Conservation (phyloP, 768 basidiomycete species). For the Tulasnella sp. region DNA sequence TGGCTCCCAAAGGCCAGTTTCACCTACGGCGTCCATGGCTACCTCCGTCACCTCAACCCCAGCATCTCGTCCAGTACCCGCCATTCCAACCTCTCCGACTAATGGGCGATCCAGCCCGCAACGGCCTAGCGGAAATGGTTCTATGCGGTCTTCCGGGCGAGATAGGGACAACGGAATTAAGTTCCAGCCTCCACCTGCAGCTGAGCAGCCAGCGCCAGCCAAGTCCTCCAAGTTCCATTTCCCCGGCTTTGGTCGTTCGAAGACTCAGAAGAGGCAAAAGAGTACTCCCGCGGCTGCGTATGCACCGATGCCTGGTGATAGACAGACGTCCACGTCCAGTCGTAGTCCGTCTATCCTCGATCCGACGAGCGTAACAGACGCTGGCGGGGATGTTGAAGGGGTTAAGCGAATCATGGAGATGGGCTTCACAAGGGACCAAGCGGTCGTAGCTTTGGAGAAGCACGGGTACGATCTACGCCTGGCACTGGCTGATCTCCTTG, state of each 20-base stretch:
- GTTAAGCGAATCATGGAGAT: constrained; percentile 75
- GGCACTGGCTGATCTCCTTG: constrained; percentile 13
- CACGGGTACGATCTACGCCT: constrained; percentile 72
- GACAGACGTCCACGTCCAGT: neutral
- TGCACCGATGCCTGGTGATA: neutral
- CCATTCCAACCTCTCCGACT: too few species aligned
- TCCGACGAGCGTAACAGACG: neutral
- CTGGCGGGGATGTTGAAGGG: constrained; percentile 61
- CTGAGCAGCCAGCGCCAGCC: constrained; percentile 7
- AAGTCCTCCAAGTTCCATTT: constrained; percentile 14
- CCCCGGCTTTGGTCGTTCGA: constrained; percentile 11
- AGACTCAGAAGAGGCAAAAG: constrained; percentile 37
- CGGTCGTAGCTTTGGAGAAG: constrained; percentile 74
- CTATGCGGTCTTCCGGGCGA: neutral
- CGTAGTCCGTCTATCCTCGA: neutral
- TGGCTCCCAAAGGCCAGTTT: too few species aligned
- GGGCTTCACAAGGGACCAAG: constrained; percentile 81
- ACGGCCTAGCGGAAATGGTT: too few species aligned
- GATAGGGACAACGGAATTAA: neutral
- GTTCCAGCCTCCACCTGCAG: neutral
- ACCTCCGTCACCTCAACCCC: too few species aligned
- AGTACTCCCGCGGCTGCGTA: constrained; percentile 13
- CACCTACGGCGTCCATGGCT: too few species aligned
- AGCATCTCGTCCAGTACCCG: too few species aligned
- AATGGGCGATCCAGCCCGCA: neutral